These are phyloP conservation scores for Rhodotorula sp. DNA, from an alignment of 1,284 basidiomycete genomes.

Conservation along the genomic window DNA sequence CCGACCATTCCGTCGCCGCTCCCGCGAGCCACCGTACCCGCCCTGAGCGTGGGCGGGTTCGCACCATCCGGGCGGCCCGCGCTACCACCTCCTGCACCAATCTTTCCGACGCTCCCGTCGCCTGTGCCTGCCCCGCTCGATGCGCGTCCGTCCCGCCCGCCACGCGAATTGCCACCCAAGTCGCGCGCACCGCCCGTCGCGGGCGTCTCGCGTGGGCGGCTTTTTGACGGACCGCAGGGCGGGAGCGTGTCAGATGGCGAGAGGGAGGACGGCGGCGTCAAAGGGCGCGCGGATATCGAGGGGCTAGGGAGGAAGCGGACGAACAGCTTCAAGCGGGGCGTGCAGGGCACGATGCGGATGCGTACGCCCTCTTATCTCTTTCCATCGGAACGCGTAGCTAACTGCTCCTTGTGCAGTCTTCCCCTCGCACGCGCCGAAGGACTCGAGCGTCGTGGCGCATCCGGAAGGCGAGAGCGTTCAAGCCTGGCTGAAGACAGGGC, in stretches of 20 bases:
- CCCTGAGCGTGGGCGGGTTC: neutral
- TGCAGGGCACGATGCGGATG: slow-evolving; percentile 27
- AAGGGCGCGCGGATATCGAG: neutral
- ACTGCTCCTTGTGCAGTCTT: slow-evolving; percentile 13
- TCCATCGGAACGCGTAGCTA: no score
- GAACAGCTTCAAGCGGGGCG: slow-evolving; percentile 23
- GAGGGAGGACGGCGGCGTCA: slow-evolving; percentile 7
- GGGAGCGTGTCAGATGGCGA: slow-evolving; percentile 1
- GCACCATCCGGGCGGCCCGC: neutral
- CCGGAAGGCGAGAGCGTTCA: neutral
- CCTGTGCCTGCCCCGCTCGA: neutral
- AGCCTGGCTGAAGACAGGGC: neutral
- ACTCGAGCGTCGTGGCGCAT: no score
- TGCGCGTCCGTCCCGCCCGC: neutral
- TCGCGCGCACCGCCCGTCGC: neutral
- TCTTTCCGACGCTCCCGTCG: neutral
- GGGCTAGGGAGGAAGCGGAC: slow-evolving; percentile 7
- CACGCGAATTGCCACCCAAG: neutral
- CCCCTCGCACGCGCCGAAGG: slow-evolving; percentile 13
- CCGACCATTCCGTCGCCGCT: neutral
- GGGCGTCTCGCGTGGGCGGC: neutral
- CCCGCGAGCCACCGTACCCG: neutral
- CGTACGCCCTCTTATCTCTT: slow-evolving; percentile 6
- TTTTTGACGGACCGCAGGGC: neutral
- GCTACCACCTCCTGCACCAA: neutral